These are phyloP conservation scores for Dendrobium chrysotoxum DNA, from an alignment of 106 monocot species.

Conservation along the genomic window DNA sequence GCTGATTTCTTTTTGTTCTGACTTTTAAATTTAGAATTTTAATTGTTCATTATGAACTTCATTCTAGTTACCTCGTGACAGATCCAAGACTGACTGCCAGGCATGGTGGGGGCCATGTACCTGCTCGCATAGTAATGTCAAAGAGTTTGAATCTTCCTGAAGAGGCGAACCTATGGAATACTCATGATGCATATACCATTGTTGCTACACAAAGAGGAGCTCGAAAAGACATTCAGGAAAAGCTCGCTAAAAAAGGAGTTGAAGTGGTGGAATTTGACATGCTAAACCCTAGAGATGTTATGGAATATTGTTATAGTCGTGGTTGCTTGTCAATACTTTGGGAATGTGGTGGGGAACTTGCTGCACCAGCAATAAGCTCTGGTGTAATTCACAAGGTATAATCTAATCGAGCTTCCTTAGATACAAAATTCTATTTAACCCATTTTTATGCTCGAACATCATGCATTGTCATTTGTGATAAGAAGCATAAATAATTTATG, in stretches of 20 bases:
- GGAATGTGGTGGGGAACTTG: conserved; percentile 87
- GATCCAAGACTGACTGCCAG: conserved; percentile 94
- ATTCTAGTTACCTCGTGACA: conserved; percentile 21
- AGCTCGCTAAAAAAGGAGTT: conserved; percentile 87
- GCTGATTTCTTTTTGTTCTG: background rate
- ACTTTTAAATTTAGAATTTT: background rate
- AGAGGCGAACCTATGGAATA: conserved; percentile 90
- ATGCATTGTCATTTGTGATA: background rate
- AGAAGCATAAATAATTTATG: background rate
- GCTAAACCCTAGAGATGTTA: conserved; percentile 83
- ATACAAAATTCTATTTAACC: background rate
- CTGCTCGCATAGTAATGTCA: conserved; percentile 85
- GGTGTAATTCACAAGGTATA: conserved; percentile 95
- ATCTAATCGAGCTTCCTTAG: background rate
- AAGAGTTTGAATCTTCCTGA: conserved; percentile 82
- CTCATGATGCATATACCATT: conserved; percentile 86
- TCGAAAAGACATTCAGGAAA: conserved; percentile 61
- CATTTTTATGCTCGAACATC: background rate
- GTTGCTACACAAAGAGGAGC: conserved; percentile 94
- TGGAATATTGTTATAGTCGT: conserved; percentile 89
- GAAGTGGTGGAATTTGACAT: conserved; percentile 97
- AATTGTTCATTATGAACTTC: conserved; percentile 5
- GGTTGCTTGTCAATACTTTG: conserved; percentile 82
- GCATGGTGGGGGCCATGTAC: conserved; percentile 77
- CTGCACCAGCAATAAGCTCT: conserved; percentile 82